Base-by-base conservation (phyloP, 2,329 filamentous ascomycete species). In the Aspergillus brunneoviolaceus region DNA sequence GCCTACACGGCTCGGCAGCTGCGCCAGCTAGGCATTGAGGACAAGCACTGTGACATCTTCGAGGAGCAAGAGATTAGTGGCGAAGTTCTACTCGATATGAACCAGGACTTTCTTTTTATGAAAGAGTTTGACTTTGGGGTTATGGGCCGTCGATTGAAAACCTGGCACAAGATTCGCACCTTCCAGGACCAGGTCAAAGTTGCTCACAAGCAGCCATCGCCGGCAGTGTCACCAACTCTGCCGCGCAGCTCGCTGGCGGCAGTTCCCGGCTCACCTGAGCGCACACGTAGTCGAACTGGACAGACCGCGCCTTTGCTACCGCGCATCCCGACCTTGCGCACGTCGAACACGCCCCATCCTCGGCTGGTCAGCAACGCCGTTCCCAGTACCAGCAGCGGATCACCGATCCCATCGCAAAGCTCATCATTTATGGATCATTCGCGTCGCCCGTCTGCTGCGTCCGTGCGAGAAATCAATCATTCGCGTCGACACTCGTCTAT, bases 51-150 rank as follows among this genome's bases (percentile, higher is more conserved):
- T 72, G 89, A 96, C 65, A 91, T 98, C 3, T 99, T 99, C 70
- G 84, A 89, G 67, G 93, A 98, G 70, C 94, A 99, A 76, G 95
- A 99, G 74, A 98, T 99, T 60, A 89, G 90, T 2, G 95, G 95
- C 52, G 93, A 98, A 69, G 94, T 98, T 4, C 79, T 99, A 45
- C 79, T 99, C 55, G 91, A 91, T 56, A 96, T 98, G 91, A 92
- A 97, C 69, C 94, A 97, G 78, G 91, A 91, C 59, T 96, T 95
- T 45, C 83, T 98, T 16, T 96, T 97, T 74, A 89, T 98, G 80
- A 96, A 96, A 72, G 93, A 95, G 51, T 96, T 97, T 69, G 91
- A 97, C 67, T 83, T 98, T 66, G 94, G 94, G 19, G 91, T 93
- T 3, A 93, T 98, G 67, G 94, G 94, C 9, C 85, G 91, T 59